Evolutionary conservation across 2,329 filamentous ascomycete species (phyloP).

Genomic region (Xylariaceae sp.): DNA sequence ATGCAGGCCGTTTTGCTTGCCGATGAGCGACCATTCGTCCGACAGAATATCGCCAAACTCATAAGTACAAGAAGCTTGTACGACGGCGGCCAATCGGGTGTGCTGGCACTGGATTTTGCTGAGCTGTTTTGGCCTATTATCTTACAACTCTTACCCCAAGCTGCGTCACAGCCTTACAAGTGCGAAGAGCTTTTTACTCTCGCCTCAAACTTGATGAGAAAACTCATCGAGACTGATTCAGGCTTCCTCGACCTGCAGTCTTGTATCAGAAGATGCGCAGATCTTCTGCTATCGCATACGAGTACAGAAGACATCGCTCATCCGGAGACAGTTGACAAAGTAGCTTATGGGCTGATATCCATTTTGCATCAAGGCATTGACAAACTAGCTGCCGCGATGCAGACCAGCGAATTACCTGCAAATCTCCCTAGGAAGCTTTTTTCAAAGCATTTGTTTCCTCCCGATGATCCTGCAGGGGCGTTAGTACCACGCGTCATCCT

Average conservation of each 20-base stretch:
- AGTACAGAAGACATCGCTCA: constrained; percentile 37
- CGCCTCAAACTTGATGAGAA: constrained; percentile 27
- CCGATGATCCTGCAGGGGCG: constrained; percentile 33
- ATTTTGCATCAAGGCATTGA: constrained; percentile 34
- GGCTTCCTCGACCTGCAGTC: constrained; percentile 23
- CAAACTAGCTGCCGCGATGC: constrained; percentile 26
- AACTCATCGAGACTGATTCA: constrained; percentile 28
- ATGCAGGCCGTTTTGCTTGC: constrained; percentile 37
- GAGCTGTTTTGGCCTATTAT: constrained; percentile 46
- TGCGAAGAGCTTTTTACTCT: constrained; percentile 42
- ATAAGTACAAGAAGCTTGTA: constrained; percentile 28
- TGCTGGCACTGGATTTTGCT: constrained; percentile 39
- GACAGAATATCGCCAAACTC: constrained; percentile 35
- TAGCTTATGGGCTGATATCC: constrained; percentile 36
- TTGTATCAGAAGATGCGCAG: constrained; percentile 26
- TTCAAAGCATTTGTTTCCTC: constrained; percentile 63
- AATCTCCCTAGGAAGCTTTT: constrained; percentile 50
- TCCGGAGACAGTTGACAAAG: constrained; percentile 36
- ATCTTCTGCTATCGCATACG: constrained; percentile 27
- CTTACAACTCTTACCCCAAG: constrained; percentile 36
- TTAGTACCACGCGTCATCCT: constrained; percentile 44
- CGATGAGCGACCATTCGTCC: constrained; percentile 36
- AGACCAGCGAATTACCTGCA: constrained; percentile 19
- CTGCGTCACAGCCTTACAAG: constrained; percentile 31
- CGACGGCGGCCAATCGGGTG: constrained; percentile 25